Percentiles rank a stretch among this genome's conserved stretches.
Conservation (phyloP, 2,329 filamentous ascomycete genomes). For the Diaporthe helianthi region DNA sequence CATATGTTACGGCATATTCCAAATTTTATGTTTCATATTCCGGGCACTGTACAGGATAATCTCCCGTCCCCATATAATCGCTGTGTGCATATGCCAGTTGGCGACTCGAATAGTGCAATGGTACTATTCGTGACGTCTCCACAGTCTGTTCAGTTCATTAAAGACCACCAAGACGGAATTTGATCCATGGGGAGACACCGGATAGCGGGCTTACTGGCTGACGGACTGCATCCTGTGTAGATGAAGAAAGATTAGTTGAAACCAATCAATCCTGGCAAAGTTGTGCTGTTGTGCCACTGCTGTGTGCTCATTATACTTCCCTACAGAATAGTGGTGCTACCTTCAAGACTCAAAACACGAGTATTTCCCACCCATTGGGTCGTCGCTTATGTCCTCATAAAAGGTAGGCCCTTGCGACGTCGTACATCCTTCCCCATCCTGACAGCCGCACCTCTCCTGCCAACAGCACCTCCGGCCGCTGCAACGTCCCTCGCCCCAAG, state of each 20-base stretch:
- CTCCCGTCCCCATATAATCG: no score
- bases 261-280: not conserved
- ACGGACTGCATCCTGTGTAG: no score
- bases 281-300: not conserved
- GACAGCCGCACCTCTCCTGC: constrained; percentile 19
- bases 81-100: no score
- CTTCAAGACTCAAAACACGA: not conserved
- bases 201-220: not conserved
- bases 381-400: constrained; percentile 4
- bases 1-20: not conserved
- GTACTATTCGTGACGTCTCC: no score
- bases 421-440: constrained; percentile 18
- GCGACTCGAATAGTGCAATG: no score
- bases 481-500: constrained; percentile 25
- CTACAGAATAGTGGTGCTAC: not conserved
- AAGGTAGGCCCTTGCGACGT: constrained; percentile 9
- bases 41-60: not conserved
- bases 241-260: not conserved
- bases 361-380: not conserved
- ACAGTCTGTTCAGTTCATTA: no score
- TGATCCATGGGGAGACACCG: no score
- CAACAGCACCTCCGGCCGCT: not conserved
- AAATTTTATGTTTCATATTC: no score
- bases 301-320: not conserved
- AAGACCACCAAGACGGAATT: no score